Conservation (phyloP, 352 stramenopile species). For the Globisporangium barbulae region DNA sequence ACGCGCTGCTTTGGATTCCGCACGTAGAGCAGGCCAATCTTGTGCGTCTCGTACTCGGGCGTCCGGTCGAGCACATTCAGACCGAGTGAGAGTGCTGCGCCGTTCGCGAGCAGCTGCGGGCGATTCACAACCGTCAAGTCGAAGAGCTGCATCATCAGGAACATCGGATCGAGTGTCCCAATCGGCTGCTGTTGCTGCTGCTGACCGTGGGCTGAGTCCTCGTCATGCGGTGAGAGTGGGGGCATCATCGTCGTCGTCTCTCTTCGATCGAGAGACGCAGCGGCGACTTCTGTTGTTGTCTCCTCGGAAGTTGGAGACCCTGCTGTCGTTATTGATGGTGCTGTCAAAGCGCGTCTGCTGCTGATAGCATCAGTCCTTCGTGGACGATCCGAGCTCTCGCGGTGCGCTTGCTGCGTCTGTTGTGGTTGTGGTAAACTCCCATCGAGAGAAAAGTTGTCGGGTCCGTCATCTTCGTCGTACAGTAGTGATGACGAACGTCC, state of each 20-base stretch:
- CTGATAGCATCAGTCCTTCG: background rate
- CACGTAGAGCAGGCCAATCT: slow-evolving; percentile 82
- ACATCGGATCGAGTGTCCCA: slow-evolving; percentile 46
- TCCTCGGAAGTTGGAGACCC: slow-evolving; percentile 7
- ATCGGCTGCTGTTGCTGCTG: background rate
- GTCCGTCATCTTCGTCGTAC: slow-evolving; percentile 15
- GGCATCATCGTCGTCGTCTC: background rate
- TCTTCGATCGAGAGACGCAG: slow-evolving; percentile 12
- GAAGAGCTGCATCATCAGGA: slow-evolving; percentile 85
- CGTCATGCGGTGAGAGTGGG: background rate
- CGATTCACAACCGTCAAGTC: slow-evolving; percentile 52
- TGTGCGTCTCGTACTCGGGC: slow-evolving; percentile 82
- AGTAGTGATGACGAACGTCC: background rate
- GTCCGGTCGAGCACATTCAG: slow-evolving; percentile 80
- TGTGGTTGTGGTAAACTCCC: slow-evolving; percentile 1
- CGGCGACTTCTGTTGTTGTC: background rate
- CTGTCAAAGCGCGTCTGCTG: background rate
- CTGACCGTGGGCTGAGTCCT: background rate
- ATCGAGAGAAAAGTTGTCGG: slow-evolving; percentile 20
- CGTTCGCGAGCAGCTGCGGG: slow-evolving; percentile 59
- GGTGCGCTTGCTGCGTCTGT: background rate
- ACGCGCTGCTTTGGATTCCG: slow-evolving; percentile 46
- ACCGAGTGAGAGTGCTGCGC: slow-evolving; percentile 47
- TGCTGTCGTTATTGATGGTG: slow-evolving; percentile 6
- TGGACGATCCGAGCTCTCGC: background rate